A percentile compares a stretch with the other conserved stretches of the same genome.
Conservation (phyloP, 2,329 filamentous ascomycete genomes). For the Fusarium redolens region DNA sequence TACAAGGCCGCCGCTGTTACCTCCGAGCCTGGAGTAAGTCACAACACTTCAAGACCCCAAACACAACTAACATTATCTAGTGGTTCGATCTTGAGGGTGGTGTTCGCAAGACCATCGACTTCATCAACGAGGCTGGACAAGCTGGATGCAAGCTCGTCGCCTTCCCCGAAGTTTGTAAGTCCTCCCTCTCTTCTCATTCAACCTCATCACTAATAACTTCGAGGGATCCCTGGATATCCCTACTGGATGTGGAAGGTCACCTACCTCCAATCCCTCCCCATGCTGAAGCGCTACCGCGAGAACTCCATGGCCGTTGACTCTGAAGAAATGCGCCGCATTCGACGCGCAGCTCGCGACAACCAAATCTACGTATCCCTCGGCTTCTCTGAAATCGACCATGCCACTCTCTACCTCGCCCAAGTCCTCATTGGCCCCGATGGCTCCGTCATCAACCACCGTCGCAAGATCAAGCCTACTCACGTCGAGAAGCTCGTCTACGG, state of each 20-base stretch:
- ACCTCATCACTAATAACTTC: fast-evolving
- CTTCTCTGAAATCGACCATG: conserved; percentile 60
- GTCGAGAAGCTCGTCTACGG: conserved; percentile 63
- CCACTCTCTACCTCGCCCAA: conserved; percentile 60
- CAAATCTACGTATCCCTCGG: conserved; percentile 60
- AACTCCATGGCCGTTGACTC: conserved; percentile 50
- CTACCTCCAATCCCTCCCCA: conserved; percentile 47
- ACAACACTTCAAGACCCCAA: fast-evolving
- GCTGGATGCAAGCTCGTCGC: conserved; percentile 66
- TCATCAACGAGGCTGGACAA: conserved; percentile 66
- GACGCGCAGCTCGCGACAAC: conserved; percentile 54
- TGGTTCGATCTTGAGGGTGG: conserved; percentile 68
- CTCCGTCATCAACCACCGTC: conserved; percentile 58
- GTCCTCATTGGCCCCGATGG: conserved; percentile 63
- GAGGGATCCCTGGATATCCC: conserved; percentile 65
- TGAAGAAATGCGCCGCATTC: conserved; percentile 57
- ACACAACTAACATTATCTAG: conserved; percentile 8
- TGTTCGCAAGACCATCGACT: conserved; percentile 66
- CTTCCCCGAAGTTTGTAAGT: conserved; percentile 62
- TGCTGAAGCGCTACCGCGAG: conserved; percentile 55
- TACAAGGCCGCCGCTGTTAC: conserved; percentile 42
- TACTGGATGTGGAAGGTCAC: conserved; percentile 52
- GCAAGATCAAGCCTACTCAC: conserved; percentile 64
- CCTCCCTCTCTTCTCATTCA: fast-evolving
- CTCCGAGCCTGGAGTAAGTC: conserved; percentile 32